Evolutionary conservation across 208 protist species (phyloP).

Genomic region (Naegleria fowleri): DNA sequence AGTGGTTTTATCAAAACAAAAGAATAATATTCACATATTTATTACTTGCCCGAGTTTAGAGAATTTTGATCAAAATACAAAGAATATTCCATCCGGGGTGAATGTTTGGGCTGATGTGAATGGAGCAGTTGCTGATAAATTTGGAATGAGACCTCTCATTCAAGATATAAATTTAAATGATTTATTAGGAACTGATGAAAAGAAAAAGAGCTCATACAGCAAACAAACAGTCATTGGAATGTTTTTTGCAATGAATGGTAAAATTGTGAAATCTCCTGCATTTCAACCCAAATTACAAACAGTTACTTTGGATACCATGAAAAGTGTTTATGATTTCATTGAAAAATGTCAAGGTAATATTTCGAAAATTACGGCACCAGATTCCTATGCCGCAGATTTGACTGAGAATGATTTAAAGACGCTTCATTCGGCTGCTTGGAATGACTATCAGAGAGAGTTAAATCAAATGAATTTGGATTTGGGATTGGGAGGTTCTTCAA

Average conservation of each 20-base stretch:
- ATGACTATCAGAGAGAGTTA: neutral
- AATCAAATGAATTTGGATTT: slow-evolving; percentile 12
- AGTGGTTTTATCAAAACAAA: neutral
- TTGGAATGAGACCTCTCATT: slow-evolving; percentile 18
- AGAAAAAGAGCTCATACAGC: neutral
- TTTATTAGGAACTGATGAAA: neutral
- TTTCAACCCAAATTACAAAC: slow-evolving; percentile 19
- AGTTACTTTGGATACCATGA: neutral
- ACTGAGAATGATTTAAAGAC: slow-evolving; percentile 12
- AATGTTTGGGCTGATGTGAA: neutral
- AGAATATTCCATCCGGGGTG: neutral
- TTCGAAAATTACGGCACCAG: neutral
- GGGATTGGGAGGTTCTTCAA: neutral
- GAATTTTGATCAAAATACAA: slow-evolving; percentile 6
- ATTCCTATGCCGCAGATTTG: neutral
- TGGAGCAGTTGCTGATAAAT: neutral
- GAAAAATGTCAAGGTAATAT: neutral
- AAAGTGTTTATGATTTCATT: neutral
- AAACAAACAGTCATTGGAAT: slow-evolving; percentile 12
- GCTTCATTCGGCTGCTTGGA: neutral
- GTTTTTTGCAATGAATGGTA: neutral
- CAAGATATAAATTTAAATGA: neutral
- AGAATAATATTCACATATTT: neutral
- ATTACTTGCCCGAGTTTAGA: neutral
- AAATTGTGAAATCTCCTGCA: slow-evolving; percentile 21